Evolutionary conservation across 2,329 filamentous ascomycete species (phyloP).

Genomic region (Ascochyta clinopodiicola): DNA sequence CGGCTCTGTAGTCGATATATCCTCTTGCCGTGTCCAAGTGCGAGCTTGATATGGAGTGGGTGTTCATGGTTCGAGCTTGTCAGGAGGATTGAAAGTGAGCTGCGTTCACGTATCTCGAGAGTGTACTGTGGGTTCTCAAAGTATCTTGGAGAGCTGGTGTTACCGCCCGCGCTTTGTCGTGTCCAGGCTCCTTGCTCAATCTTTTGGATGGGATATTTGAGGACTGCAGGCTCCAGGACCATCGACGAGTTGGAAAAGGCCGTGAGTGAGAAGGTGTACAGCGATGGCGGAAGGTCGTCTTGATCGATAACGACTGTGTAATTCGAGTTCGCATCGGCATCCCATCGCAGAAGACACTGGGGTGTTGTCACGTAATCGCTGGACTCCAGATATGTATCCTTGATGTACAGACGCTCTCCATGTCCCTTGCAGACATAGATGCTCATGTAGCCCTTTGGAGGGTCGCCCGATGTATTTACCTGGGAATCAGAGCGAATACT

Average conservation of each 20-base stretch:
- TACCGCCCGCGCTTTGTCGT: constrained; percentile 80
- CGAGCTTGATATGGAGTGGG: constrained; percentile 82
- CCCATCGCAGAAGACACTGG: constrained; percentile 82
- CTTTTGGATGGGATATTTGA: constrained; percentile 65
- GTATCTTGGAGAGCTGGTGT: constrained; percentile 76
- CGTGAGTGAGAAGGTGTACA: constrained; percentile 86
- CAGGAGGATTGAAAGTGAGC: constrained; percentile 75
- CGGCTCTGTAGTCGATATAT: constrained; percentile 72
- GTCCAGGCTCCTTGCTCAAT: constrained; percentile 75
- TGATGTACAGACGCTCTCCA: constrained; percentile 76
- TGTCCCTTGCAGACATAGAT: constrained; percentile 78
- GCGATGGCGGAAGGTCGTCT: constrained; percentile 74
- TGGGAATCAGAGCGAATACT: constrained; percentile 32
- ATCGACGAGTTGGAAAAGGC: constrained; percentile 75
- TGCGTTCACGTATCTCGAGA: constrained; percentile 63
- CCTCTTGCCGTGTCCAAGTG: constrained; percentile 77
- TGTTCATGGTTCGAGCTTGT: constrained; percentile 71
- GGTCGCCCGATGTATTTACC: constrained; percentile 35
- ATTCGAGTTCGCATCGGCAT: constrained; percentile 58
- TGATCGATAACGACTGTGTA: constrained; percentile 77
- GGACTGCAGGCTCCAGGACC: constrained; percentile 65
- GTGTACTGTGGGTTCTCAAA: constrained; percentile 87
- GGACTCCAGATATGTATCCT: constrained; percentile 73
- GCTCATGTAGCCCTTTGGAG: constrained; percentile 77
- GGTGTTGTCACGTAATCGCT: constrained; percentile 93